Evolutionary conservation across 768 basidiomycete genomes (phyloP), one percentile per base, ranked within the genome.

Genomic region (Auriculariales sp.): DNA sequence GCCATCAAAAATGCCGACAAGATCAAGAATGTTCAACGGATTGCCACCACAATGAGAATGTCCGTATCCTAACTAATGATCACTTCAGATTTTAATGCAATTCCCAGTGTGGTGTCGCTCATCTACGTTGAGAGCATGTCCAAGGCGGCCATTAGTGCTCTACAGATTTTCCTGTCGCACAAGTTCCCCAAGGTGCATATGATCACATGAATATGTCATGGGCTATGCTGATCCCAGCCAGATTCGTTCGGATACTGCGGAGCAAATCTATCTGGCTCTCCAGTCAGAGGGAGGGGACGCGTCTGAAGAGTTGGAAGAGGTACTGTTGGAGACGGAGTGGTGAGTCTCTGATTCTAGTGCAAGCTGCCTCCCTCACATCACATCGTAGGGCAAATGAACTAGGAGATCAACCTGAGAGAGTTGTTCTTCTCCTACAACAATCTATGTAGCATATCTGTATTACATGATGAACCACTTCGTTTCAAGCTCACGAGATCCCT

Each of bases 1-100:
- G 71, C 74, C 27, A 72, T 76, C 15, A 77, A 68, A 58, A 81
- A 83, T 59, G 70, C 86, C 9, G 65, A 69, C 14, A 76, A 75
- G 27, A 62, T 92, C 49, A 95, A 91, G 66, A 94, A 78, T 54
- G 66, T 88, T n/a, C 83, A 83, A 56, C 67, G 94, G 49, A 79
- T 95, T 22, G 71, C 74, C 10, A 78, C 82, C 52, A 79, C 81
- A 3, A 88, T 90, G 86, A 86, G 82, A 62, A 77, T 87, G 94
- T 94, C 57, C 54, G 72, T 67, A 14, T 32, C 32, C n/a, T n/a
- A n/a, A n/a, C n/a, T n/a, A 25, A 30, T 9, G 14, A 30, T 36
- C 27, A 10, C 35, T 9, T 35, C 19, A 33, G 7, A 44, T 24
- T 4, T 30, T 50, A 14, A 31, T 22, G 29, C 17, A 48, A 31